Conservation (phyloP, 768 basidiomycete genomes). For the Termitomyces sp. region DNA sequence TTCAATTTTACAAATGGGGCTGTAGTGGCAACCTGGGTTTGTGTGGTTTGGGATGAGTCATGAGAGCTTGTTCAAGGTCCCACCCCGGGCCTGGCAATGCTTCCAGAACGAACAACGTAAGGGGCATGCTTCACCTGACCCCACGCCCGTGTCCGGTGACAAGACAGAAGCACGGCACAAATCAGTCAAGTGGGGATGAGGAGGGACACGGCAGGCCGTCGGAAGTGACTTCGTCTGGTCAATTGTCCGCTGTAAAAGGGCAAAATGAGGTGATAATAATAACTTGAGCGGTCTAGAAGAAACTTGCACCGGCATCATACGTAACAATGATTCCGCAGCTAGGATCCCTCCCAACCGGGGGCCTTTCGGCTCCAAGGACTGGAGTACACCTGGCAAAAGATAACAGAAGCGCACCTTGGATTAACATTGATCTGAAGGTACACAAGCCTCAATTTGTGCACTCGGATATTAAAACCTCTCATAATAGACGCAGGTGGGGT, state of each 20-base stretch:
- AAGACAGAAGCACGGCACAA: conserved; percentile 3
- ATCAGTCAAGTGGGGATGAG: conserved; percentile 3
- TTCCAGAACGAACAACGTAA: neutral
- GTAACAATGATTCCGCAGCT: neutral
- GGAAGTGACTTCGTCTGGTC: neutral
- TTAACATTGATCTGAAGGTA: neutral
- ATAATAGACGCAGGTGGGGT: neutral
- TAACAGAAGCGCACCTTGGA: neutral
- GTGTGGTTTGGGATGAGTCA: no score
- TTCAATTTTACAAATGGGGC: neutral
- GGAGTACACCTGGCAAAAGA: neutral
- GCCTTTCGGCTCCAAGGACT: neutral
- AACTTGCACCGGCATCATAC: neutral
- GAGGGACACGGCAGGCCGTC: neutral
- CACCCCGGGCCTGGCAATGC: neutral
- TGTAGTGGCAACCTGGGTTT: no score
- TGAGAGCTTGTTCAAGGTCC: neutral
- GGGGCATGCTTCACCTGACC: neutral
- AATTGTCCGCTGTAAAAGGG: neutral
- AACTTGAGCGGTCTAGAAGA: neutral
- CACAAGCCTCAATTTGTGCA: neutral
- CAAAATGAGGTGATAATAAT: neutral
- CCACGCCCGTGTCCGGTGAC: neutral
- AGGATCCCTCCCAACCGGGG: no score
- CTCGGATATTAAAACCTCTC: neutral